Conservation (phyloP, 352 stramenopile genomes). For the Pythium sukuiense region DNA sequence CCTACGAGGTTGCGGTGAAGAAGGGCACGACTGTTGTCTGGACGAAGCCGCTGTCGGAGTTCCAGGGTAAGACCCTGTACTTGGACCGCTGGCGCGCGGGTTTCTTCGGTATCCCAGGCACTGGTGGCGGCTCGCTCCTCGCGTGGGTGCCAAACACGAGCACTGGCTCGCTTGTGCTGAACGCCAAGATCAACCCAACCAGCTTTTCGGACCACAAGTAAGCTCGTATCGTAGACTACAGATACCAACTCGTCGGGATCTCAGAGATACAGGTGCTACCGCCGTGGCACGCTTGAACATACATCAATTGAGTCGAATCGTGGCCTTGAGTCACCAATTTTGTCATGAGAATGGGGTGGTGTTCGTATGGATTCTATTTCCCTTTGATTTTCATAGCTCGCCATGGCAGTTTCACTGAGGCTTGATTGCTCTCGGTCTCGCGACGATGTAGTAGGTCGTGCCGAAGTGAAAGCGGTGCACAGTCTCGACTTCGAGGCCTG, state of each 20-base stretch:
- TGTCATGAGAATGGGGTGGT: background rate
- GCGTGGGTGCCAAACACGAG: conserved; percentile 52
- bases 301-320: background rate
- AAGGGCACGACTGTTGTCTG: conserved; percentile 38
- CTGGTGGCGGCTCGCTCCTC: conserved; percentile 57
- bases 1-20: conserved; percentile 42
- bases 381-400: background rate
- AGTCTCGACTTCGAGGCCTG: conserved; percentile 86
- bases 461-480: conserved; percentile 94
- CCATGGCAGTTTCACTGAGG: background rate
- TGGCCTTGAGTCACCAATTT: background rate
- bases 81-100: conserved; percentile 64
- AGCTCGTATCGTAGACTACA: background rate
- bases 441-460: conserved; percentile 92
- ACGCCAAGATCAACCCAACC: conserved; percentile 41
- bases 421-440: conserved; percentile 31
- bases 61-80: conserved; percentile 67
- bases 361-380: background rate
- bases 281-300: background rate
- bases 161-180: conserved; percentile 46
- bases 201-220: conserved; percentile 12
- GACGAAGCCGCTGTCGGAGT: conserved; percentile 32
- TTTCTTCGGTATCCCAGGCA: conserved; percentile 54
- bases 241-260: background rate
- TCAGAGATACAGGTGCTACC: background rate